Percentiles rank a stretch among this genome's conserved stretches.
Conservation (phyloP, 306 rosid genomes). For the Carpinus viminea region DNA sequence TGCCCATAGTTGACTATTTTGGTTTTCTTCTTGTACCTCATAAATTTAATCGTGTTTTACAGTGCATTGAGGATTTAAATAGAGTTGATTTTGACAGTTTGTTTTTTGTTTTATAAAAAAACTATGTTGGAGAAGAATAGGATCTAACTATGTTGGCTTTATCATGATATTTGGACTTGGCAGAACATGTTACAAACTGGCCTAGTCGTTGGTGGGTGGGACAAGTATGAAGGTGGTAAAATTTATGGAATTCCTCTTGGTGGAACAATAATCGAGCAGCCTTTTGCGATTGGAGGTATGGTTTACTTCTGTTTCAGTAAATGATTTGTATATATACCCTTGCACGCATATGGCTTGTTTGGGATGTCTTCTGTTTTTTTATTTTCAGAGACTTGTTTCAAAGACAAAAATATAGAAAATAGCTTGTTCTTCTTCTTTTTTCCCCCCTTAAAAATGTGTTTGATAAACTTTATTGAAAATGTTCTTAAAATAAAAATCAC, state of each 20-base stretch:
- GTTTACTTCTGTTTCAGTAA: background rate
- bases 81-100: background rate
- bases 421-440: too few relatives aligned
- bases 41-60: background rate
- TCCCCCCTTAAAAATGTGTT: too few relatives aligned
- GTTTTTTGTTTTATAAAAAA: background rate
- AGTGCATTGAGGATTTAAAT: background rate
- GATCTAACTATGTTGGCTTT: conserved; percentile 3
- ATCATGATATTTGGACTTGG: conserved; percentile 31
- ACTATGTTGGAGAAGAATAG: too few relatives aligned
- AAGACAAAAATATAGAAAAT: too few relatives aligned
- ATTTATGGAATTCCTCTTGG: conserved; percentile 89
- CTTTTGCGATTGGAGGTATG: conserved; percentile 92
- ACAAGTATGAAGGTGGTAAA: conserved; percentile 91
- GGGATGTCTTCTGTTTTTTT: too few relatives aligned
- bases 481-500: too few relatives aligned
- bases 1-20: conserved; percentile 9
- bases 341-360: background rate
- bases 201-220: conserved; percentile 94
- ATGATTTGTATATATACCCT: background rate
- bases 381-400: too few relatives aligned
- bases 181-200: conserved; percentile 90
- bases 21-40: background rate
- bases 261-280: conserved; percentile 86
- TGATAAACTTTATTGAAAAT: too few relatives aligned